Evolutionary conservation across 176 grass and related monocot genomes (phyloP).

Genomic region (Rhynchospora breviuscula): DNA sequence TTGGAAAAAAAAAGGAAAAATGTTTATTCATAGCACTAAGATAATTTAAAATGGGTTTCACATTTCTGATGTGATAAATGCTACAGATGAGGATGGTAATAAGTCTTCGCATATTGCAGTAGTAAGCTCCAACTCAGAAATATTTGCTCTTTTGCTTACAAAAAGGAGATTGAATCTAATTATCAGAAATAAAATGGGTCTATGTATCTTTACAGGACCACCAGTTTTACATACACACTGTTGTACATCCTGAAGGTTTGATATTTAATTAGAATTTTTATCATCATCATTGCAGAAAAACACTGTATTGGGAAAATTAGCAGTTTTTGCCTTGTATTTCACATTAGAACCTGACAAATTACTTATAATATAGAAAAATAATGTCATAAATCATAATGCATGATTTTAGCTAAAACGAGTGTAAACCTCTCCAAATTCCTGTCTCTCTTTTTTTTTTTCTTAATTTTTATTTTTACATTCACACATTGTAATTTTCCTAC

Average conservation of each 20-base stretch:
- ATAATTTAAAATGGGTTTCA: no score
- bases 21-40: no score
- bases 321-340: not conserved
- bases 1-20: no score
- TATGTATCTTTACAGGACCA: no score
- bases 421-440: not conserved
- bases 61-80: conserved; percentile 29
- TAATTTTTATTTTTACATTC: no score
- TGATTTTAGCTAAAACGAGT: not conserved
- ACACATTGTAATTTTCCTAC: no score
- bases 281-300: not conserved
- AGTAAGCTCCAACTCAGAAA: conserved; percentile 34
- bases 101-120: conserved; percentile 67
- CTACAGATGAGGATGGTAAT: conserved; percentile 57
- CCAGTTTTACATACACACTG: not conserved
- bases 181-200: conserved; percentile 55
- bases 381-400: not conserved
- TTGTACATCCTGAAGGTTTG: conserved; percentile 27
- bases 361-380: not conserved
- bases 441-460: no score
- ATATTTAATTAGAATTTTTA: conserved; percentile 36
- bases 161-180: conserved; percentile 35
- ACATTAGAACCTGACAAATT: not conserved
- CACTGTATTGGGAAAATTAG: not conserved
- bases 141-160: conserved; percentile 45